Conservation (phyloP, 2,329 filamentous ascomycete genomes). For the Fusarium anguioides region DNA sequence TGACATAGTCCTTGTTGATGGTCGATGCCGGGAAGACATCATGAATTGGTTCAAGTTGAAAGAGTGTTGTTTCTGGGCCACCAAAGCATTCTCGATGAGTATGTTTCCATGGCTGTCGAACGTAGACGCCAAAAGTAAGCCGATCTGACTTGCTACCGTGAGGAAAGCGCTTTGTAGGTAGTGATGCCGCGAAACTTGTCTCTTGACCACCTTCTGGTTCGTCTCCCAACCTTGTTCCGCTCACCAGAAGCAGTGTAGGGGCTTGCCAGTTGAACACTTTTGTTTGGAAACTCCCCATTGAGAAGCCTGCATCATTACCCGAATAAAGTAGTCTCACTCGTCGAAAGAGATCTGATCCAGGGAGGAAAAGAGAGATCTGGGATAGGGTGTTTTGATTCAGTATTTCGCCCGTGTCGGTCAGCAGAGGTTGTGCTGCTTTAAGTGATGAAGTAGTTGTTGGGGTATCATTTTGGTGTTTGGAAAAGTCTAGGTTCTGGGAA, state of each 20-base stretch:
- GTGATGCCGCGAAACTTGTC: slow-evolving; percentile 66
- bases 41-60: slow-evolving; percentile 77
- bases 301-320: slow-evolving; percentile 77
- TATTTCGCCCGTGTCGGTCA: slow-evolving; percentile 67
- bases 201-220: slow-evolving; percentile 63
- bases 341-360: slow-evolving; percentile 71
- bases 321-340: slow-evolving; percentile 75
- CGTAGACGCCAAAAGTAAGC: slow-evolving; percentile 74
- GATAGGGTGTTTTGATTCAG: slow-evolving; percentile 72
- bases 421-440: slow-evolving; percentile 59
- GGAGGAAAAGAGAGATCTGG: slow-evolving; percentile 79
- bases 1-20: slow-evolving; percentile 73
- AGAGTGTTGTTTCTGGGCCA: slow-evolving; percentile 70
- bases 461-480: slow-evolving; percentile 57
- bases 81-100: slow-evolving; percentile 77
- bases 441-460: slow-evolving; percentile 20
- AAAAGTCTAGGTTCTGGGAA: slow-evolving; percentile 75
- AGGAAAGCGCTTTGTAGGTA: slow-evolving; percentile 72
- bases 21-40: slow-evolving; percentile 75
- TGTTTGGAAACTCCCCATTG: slow-evolving; percentile 79
- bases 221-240: slow-evolving; percentile 69
- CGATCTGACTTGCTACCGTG: slow-evolving; percentile 61
- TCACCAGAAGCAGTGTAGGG: slow-evolving; percentile 77
- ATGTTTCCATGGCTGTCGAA: slow-evolving; percentile 75
- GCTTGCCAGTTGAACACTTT: slow-evolving; percentile 82